Evolutionary conservation across 768 basidiomycete species (phyloP).

Genomic region (Tulasnella sp.): DNA sequence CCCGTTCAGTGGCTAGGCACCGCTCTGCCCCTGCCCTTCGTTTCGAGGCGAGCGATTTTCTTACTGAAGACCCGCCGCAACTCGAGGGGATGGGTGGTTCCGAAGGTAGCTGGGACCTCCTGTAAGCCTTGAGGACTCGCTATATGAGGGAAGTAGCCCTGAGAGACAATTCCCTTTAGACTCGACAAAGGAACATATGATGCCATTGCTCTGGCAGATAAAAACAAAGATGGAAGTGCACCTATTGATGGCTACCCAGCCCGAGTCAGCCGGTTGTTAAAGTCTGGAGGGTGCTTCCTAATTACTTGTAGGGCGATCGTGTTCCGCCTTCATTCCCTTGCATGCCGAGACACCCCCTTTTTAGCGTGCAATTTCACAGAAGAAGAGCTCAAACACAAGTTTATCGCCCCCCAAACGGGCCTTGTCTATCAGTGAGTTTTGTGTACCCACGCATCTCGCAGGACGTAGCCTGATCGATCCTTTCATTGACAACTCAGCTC

Average conservation of each 20-base stretch:
- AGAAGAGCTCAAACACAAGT: constrained; percentile 58
- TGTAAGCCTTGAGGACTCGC: constrained; percentile 33
- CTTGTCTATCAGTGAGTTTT: constrained; percentile 60
- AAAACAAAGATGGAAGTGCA: constrained; percentile 49
- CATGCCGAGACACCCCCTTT: constrained; percentile 4
- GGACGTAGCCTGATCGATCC: neutral
- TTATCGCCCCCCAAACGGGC: constrained; percentile 46
- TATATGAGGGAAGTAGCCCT: neutral
- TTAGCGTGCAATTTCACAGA: constrained; percentile 83
- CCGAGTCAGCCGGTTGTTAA: constrained; percentile 54
- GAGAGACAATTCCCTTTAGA: neutral
- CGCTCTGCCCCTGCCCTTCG: constrained; percentile 44
- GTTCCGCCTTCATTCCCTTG: neutral
- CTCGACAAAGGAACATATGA: constrained; percentile 89
- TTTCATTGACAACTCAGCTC: constrained; percentile 45
- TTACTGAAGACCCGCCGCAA: constrained; percentile 47
- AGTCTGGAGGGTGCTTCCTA: constrained; percentile 64
- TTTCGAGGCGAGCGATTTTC: constrained; percentile 63
- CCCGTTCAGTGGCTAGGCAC: constrained; percentile 51
- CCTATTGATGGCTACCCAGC: constrained; percentile 59
- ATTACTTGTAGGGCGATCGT: constrained; percentile 61
- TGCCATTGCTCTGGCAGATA: constrained; percentile 69
- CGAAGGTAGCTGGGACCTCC: constrained; percentile 57
- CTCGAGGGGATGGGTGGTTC: constrained; percentile 28
- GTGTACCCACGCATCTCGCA: neutral